phyloP scores from a whole-genome alignment of 352 stramenopile species.

The Globisporangium paddicum region DNA sequence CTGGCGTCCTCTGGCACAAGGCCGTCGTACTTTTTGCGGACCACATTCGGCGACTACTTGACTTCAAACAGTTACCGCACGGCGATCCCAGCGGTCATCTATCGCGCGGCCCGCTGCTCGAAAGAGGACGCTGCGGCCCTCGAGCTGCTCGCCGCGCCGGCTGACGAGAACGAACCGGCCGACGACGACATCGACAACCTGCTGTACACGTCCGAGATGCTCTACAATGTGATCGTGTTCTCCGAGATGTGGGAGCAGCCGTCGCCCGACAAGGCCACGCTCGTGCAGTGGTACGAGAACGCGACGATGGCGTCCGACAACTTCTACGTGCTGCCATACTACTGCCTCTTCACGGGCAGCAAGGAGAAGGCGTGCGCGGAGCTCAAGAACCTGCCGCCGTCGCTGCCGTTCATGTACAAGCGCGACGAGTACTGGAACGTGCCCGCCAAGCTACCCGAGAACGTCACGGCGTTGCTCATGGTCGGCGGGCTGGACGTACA shows the following conservation, averaged over 20 bases:
- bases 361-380: constrained; percentile 49
- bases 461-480: constrained; percentile 48
- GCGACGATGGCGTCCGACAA: constrained; percentile 63
- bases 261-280: constrained; percentile 43
- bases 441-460: constrained; percentile 33
- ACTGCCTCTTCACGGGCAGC: constrained; percentile 71
- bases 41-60: constrained; percentile 54
- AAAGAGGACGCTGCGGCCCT: constrained; percentile 35
- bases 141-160: constrained; percentile 19
- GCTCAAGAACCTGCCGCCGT: constrained; percentile 36
- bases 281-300: constrained; percentile 57
- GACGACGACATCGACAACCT: constrained; percentile 38
- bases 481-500: constrained; percentile 52
- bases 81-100: constrained; percentile 53
- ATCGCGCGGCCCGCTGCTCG: constrained; percentile 37
- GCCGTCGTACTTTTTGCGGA: constrained; percentile 70
- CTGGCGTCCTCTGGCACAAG: constrained; percentile 30
- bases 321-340: constrained; percentile 63
- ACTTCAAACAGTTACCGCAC: constrained; percentile 34
- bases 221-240: constrained; percentile 79
- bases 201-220: constrained; percentile 63
- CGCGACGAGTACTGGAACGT: constrained; percentile 72
- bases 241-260: constrained; percentile 70
- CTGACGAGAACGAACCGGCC: constrained; percentile 19
- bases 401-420: constrained; percentile 39